Evolutionary conservation across 1,284 basidiomycete species (phyloP), one percentile per base, ranked within the genome.

Genomic region (Tilletia setariae): DNA sequence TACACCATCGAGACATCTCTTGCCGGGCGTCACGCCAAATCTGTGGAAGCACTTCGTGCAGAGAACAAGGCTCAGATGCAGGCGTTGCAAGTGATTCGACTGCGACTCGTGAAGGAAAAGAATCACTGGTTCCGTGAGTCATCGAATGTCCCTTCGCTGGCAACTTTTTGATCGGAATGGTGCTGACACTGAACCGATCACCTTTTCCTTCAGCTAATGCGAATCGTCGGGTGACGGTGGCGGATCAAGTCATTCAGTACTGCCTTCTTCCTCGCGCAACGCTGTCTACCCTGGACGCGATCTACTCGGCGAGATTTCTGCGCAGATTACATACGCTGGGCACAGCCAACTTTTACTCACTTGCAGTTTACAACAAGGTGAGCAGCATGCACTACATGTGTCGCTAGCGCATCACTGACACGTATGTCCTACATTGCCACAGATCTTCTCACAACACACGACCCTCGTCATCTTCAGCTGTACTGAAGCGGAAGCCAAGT

Each of bases 401-500:
- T 35, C 35, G 15, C 11, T 3, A 2, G 53, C 7, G 35, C 63
- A 35, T 15, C 6, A 11, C 62, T 63, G 51, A 53, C 11, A 49
- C 44, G 6, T 21, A 21, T 9, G 23, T 2, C 19, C 32, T 21
- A n/a, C 59, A 2, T 30, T 16, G n/a, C 43, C 19, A 28, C 43
- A 62, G 51, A 19, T 71, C 56, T 75, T 81, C 68, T 70, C 71
- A 19, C 78, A 80, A 49, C 78, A 82, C 59, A 74, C 78, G 15
- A 90, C 91, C 59, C 89, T 90, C 8, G 87, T 94, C 11, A 86
- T 98, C 30, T 97, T 94, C 82, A 90, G 91, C 1, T 94, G 92
- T 76, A 96, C 93, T 65, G 95, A 96, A 84, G 93, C 92, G 76
- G 95, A 99, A 84, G 94, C 94, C 7, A 89, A 91, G 67, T 98